Evolutionary conservation across 2,329 filamentous ascomycete species (phyloP).

Genomic region (Talaromyces amestolkiae): DNA sequence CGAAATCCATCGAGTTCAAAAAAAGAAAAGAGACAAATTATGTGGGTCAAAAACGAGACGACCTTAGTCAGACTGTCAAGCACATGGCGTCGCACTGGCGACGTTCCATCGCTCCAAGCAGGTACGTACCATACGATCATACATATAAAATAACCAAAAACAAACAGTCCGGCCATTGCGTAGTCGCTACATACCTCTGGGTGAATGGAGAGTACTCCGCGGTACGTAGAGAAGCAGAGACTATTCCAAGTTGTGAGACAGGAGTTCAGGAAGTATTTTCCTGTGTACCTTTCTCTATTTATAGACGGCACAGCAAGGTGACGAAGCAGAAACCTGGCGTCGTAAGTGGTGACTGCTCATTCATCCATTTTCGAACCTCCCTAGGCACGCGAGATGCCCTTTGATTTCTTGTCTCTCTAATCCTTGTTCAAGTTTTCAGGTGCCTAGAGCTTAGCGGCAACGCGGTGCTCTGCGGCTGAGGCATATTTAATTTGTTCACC

Average conservation of each 20-base stretch:
- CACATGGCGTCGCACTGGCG: conserved; percentile 11
- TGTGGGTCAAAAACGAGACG: not conserved
- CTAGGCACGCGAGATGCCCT: not conserved
- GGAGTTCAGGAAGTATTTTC: not conserved
- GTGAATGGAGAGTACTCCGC: not conserved
- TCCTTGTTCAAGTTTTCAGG: not conserved
- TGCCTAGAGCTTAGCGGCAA: not conserved
- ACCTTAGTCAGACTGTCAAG: conserved; percentile 1
- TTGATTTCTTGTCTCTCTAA: not conserved
- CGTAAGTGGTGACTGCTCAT: not conserved
- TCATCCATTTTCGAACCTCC: not conserved
- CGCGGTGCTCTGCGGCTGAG: conserved; percentile 2
- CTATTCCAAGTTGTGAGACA: not conserved
- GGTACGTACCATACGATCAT: not conserved
- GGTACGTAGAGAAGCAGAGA: not conserved
- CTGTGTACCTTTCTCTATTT: not conserved
- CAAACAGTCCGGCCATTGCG: too few relatives aligned
- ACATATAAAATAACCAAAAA: not conserved
- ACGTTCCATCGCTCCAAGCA: conserved; percentile 7
- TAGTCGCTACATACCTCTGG: too few relatives aligned
- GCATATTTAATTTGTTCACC: not conserved
- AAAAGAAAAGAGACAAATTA: not conserved
- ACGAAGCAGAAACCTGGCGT: not conserved
- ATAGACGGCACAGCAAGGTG: not conserved
- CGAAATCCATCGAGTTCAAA: not conserved